Evolutionary conservation across 2,329 filamentous ascomycete species (phyloP).

Genomic region (Lecanicillium sp.): DNA sequence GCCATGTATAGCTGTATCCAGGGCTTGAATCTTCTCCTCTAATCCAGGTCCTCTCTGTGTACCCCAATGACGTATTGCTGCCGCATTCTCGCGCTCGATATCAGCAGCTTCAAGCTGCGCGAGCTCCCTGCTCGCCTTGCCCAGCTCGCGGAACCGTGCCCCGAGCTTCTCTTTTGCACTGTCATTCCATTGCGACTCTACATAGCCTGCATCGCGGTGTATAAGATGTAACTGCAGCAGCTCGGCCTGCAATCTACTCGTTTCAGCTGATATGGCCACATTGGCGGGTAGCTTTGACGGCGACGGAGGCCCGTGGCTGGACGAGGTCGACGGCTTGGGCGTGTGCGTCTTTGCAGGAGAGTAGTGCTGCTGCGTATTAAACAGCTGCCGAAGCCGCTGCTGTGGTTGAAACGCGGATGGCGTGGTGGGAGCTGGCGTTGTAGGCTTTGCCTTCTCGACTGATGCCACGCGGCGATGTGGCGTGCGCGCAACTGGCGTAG

Average conservation of each 20-base stretch:
- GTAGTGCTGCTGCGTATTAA: conserved; percentile 61
- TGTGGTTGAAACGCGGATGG: conserved; percentile 14
- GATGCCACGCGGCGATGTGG: conserved; percentile 13
- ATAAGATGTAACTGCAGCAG: conserved; percentile 58
- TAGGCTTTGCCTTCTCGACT: conserved; percentile 12
- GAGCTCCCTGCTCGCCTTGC: conserved; percentile 24
- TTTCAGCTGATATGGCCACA: conserved; percentile 51
- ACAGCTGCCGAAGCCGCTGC: conserved; percentile 42
- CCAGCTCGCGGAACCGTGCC: conserved; percentile 34
- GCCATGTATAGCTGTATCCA: conserved; percentile 49
- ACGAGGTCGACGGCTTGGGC: conserved; percentile 54
- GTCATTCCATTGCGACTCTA: conserved; percentile 43
- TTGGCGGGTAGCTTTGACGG: conserved; percentile 56
- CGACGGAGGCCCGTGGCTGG: conserved; percentile 39
- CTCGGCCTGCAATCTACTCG: conserved; percentile 52
- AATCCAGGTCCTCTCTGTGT: conserved; percentile 24
- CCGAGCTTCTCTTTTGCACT: conserved; percentile 45
- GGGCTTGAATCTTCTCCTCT: conserved; percentile 48
- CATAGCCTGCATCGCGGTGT: conserved; percentile 44
- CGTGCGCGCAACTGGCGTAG: conserved; percentile 11
- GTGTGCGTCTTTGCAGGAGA: conserved; percentile 53
- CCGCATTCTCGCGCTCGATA: conserved; percentile 42
- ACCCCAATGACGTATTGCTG: conserved; percentile 46
- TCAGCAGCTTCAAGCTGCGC: conserved; percentile 31
- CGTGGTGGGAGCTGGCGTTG: conserved; percentile 11